Evolutionary conservation across 2,329 filamentous ascomycete species (phyloP), one percentile per base, ranked within the genome.

Genomic region (Lasiodiplodia gonubiensis): DNA sequence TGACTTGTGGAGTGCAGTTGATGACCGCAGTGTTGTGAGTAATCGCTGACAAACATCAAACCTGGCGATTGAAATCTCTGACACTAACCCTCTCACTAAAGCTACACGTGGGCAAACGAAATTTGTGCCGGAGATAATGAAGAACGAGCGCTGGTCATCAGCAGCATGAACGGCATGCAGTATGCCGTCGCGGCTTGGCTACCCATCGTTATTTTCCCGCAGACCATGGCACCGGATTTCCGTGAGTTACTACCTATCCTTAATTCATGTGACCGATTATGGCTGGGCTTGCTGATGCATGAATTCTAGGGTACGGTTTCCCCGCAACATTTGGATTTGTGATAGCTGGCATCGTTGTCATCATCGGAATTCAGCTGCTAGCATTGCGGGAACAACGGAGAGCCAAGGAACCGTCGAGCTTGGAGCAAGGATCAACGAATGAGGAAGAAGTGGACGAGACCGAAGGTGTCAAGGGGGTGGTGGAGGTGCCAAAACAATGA

Each of bases 21-120:
- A 77, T 79, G 74, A 78, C 78, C 3, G 77, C 75, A 3, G 74
- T 79, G 1, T 77, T 75, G 75, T 77, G 70, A 60, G 74, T 70
- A 27, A 11, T 25, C 27, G 14, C n/a, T 2, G 3, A 11, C 4
- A 23, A 33, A 1, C 3, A 12, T 12, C 4, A 3, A 18, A 7
- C 21, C 1, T 21, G 10, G n/a, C 11, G 16, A n/a, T 7, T 0
- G 12, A 8, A 16, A 35, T 33, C 2, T n/a, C 27, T 16, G 10
- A 52, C n/a, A 18, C 25, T 25, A 8, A 54, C 16, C 35, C 39
- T 16, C 35, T 39, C 35, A 64, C 51, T 46, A n/a, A 46, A 71
- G 70, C 49, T 72, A 75, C 57, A 75, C 76, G 2, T 78, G 77
- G 77, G 76, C 74, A 3, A 76, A 76, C 46, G 77, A 78, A 59